A percentile compares a stretch with the other conserved stretches of the same genome.
Evolutionary conservation across 139 green algal species (phyloP).

Genomic region (Desmodesmus armatus): DNA sequence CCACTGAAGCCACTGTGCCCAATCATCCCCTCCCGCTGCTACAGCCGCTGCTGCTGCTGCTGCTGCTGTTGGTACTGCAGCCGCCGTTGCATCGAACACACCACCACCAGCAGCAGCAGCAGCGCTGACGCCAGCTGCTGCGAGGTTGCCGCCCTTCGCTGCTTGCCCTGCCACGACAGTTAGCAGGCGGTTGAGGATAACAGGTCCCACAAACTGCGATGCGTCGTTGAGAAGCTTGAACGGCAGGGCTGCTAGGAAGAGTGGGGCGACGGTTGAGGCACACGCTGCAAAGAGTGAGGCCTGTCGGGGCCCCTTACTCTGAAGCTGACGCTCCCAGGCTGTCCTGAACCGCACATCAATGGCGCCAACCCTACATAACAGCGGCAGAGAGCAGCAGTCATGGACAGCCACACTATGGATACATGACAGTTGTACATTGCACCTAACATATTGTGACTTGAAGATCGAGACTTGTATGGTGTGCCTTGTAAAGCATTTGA

Average conservation of each 20-base stretch:
- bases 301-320: not conserved
- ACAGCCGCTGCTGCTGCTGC: constrained; percentile 22
- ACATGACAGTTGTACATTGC: not conserved
- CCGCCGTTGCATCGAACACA: not conserved
- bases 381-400: not conserved
- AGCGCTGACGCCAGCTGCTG: not conserved
- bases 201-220: constrained; percentile 69
- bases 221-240: constrained; percentile 64
- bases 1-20: not conserved
- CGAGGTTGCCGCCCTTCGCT: too few species aligned
- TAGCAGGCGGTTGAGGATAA: constrained; percentile 76
- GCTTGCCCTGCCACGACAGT: constrained; percentile 43
- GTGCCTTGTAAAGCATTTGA: too few species aligned
- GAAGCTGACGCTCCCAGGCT: constrained; percentile 52
- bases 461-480: too few species aligned
- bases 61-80: not conserved
- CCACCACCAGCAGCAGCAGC: too few species aligned
- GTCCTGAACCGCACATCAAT: constrained; percentile 45
- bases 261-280: constrained; percentile 20
- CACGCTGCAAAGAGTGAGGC: constrained; percentile 45
- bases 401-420: not conserved
- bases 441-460: too few species aligned
- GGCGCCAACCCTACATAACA: constrained; percentile 20
- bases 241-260: constrained; percentile 64
- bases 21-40: not conserved